Base-by-base conservation (phyloP, 73 alveolate genomes). In the Blepharisma japonicum region DNA sequence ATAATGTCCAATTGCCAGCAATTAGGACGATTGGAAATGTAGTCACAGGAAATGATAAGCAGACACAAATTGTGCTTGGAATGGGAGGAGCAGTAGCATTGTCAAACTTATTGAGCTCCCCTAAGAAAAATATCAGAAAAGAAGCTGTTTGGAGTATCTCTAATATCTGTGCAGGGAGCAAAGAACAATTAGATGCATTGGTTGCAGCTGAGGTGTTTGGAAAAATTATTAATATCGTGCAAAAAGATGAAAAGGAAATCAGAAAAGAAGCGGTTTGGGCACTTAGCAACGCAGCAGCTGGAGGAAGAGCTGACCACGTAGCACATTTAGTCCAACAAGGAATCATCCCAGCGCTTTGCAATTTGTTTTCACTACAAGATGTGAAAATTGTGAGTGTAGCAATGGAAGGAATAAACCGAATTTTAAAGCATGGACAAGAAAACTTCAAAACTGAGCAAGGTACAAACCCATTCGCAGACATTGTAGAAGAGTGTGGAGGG, bases 111-210 rank as follows among this genome's bases (percentile, higher is more conserved):
- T 78, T 95, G 55, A 71, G 79, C 56, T 86, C 91, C 83, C 83
- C 83, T 6, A 91, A 89, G 91, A 71, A 78, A 70, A 68, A 94
- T 21, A 90, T 94, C 7, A 89, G 97, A 80, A 96, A 95, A 89
- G 98, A 96, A 83, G 93, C 94, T 6, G 89, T 95, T 77, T 96
- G 99, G 99, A 87, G 96, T 4, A 61, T 96, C 6, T 83, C 96
- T 4, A 96, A 96, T 77, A 91, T 96, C 67, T 91, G 98, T 6
- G 99, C 99, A n/a, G 99, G 99, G 8, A 91, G 87, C 67, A 87
- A 84, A 45, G 80, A 48, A 18, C 93, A 96, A 78, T 91, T 96
- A 8, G 84, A 90, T 49, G 54, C 54, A 18, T 84, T 96, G 79
- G 78, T 96, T 21, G 79, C 81, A 7, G 82, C 86, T 49, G 87